phyloP scores from a whole-genome alignment of 306 rosid genomes.

The Dalbergia cochinchinensis region DNA sequence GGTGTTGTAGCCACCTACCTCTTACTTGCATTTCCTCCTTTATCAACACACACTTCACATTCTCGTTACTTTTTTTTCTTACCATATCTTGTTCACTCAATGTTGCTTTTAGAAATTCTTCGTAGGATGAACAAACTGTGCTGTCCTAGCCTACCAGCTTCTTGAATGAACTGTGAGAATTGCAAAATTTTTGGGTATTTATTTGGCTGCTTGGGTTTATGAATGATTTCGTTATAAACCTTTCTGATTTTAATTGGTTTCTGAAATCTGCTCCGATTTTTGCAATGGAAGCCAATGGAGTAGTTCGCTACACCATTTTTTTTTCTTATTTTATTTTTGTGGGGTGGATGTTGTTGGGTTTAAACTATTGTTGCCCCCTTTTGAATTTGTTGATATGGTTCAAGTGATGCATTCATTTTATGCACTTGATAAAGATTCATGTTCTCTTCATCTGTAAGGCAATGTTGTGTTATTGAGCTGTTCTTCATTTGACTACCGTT shows the following conservation, averaged over 20 bases:
- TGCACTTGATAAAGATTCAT: slow-evolving; percentile 11
- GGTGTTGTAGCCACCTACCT: neutral
- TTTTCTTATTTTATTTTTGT: neutral
- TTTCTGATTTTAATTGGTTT: slow-evolving; percentile 22
- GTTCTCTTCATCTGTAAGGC: neutral
- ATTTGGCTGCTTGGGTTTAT: slow-evolving; percentile 23
- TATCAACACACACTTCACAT: neutral
- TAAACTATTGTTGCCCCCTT: neutral
- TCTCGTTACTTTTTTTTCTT: neutral
- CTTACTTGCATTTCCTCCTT: neutral
- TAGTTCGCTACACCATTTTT: neutral
- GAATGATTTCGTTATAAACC: slow-evolving; percentile 5
- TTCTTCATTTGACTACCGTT: slow-evolving; percentile 22
- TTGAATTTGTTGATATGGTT: neutral
- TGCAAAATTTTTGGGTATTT: neutral
- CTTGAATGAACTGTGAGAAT: neutral
- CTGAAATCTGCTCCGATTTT: slow-evolving; percentile 22
- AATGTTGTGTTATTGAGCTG: slow-evolving; percentile 1
- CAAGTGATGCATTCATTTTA: neutral
- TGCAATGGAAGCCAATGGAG: neutral
- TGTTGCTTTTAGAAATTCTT: slow-evolving; percentile 1
- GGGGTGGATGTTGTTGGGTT: slow-evolving; percentile 21
- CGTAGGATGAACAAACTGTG: neutral
- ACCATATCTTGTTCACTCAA: neutral
- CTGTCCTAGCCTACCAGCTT: neutral